These are phyloP conservation scores for Suhomyces canberraensis DNA, from an alignment of 805 yeast genomes.

Conservation along the genomic window DNA sequence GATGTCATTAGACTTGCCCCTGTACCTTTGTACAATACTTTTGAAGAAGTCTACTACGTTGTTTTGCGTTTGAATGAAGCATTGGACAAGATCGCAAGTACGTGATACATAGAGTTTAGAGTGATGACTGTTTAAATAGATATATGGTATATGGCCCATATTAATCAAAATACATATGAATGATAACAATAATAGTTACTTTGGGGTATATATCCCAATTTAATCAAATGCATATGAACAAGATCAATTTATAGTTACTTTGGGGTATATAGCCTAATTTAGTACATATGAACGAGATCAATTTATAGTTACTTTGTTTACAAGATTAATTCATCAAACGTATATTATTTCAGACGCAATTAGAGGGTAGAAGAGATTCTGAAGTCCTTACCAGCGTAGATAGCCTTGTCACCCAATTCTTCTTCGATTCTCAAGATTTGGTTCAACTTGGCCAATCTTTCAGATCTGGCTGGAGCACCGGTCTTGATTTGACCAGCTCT, in stretches of 20 bases:
- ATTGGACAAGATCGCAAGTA: conserved; percentile 12
- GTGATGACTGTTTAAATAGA: too few species aligned
- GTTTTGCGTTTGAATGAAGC: conserved; percentile 44
- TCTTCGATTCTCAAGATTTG: conserved; percentile 98
- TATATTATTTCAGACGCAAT: conserved; percentile 9
- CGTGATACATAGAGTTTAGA: too few species aligned
- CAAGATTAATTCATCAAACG: neutral
- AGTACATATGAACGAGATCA: too few species aligned
- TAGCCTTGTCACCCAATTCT: conserved; percentile 95
- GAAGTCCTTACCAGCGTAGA: conserved; percentile 93
- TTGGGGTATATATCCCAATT: too few species aligned
- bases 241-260: too few species aligned
- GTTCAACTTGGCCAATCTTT: conserved; percentile 98
- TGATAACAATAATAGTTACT: too few species aligned
- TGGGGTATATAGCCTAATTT: too few species aligned
- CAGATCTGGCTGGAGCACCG: conserved; percentile 99
- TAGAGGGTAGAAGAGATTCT: conserved; percentile 49
- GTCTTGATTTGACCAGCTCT: conserved; percentile 99
- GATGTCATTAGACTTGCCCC: conserved; percentile 91
- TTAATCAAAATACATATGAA: too few species aligned
- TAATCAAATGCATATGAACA: too few species aligned
- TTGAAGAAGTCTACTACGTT: conserved; percentile 55
- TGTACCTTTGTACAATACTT: conserved; percentile 75
- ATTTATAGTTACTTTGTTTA: too few species aligned
- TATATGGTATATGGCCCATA: too few species aligned